phyloP scores from a whole-genome alignment of 768 basidiomycete species.

The Gelatoporia subvermispora region DNA sequence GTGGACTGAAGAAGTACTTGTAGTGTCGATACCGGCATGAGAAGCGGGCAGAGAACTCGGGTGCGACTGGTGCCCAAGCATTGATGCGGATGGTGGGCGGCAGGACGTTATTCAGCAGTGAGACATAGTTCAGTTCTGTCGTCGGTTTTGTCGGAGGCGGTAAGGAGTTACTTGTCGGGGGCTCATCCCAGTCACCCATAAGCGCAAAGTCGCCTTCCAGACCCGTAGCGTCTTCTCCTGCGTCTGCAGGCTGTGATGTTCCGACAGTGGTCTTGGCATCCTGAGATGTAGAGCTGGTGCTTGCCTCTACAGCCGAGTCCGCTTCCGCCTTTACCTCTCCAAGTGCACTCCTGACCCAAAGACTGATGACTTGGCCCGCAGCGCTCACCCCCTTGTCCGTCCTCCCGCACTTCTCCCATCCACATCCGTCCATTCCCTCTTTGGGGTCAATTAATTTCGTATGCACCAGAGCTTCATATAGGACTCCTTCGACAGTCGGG shows the following conservation, averaged over 20 bases:
- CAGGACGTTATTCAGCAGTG: slow-evolving; percentile 80
- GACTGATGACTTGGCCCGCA: slow-evolving; percentile 86
- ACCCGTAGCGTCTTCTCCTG: slow-evolving; percentile 15
- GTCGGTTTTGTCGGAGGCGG: slow-evolving; percentile 9
- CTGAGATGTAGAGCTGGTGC: no score
- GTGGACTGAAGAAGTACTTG: slow-evolving; percentile 90
- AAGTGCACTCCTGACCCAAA: slow-evolving; percentile 82
- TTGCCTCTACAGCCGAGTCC: no score
- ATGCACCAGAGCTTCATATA: slow-evolving; percentile 76
- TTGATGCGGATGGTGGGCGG: slow-evolving; percentile 86
- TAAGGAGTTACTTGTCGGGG: slow-evolving; percentile 18
- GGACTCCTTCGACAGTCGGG: slow-evolving; percentile 86
- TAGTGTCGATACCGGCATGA: slow-evolving; percentile 87
- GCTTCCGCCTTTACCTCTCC: slow-evolving; percentile 8
- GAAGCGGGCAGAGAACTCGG: slow-evolving; percentile 82
- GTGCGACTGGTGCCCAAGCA: slow-evolving; percentile 88
- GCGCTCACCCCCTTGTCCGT: slow-evolving; percentile 96
- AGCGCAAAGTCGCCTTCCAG: slow-evolving; percentile 38
- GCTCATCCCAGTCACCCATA: slow-evolving; percentile 29
- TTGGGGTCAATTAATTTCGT: slow-evolving; percentile 72
- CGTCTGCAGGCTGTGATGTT: neutral
- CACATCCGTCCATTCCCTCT: slow-evolving; percentile 78
- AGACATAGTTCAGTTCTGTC: slow-evolving; percentile 69
- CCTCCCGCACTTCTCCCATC: slow-evolving; percentile 87
- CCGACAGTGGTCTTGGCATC: neutral